Evolutionary conservation across 106 monocot species (phyloP), one percentile per base, ranked within the genome.

Genomic region (Chionographis japonica): DNA sequence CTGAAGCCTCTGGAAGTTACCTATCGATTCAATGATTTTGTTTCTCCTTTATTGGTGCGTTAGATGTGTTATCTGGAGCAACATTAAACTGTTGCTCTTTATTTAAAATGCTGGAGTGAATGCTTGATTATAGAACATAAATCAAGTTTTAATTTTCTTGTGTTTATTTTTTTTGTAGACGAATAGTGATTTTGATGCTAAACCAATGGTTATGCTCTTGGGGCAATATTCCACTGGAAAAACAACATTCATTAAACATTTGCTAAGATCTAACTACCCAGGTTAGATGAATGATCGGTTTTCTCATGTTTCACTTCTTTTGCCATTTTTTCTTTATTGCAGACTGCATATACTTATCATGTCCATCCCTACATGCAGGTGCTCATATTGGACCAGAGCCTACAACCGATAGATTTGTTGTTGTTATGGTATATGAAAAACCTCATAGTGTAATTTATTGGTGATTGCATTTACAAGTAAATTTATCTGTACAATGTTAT

Each of bases 361-460:
- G 35, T 40, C 20, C 4, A 37, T 52, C 15, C 38, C 17, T 60
- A 56, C 43, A 12, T 84, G 37, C 76, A 95, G 95, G 95, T 62
- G 91, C 95, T 75, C 95, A 95, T 79, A 91, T 95, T 72, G 95
- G 95, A 66, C 95, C 95, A 54, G 95, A 95, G 67, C 95, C 95
- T 77, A 95, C 95, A 71, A 95, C 95, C 10, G 95, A 95, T 63
- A 85, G 85, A 79, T 91, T 95, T 79, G 95, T 95, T 67, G 95
- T 95, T 75, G 86, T 95, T 37, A 91, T 87, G 78, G 95, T 95
- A 88, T 69, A 77, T 56, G 37, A 42, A 51, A 60, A 46, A 46
- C 5, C 9, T 46, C 5, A 46, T 46, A 46, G 9, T 46, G 46
- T 10, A 46, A 46, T 46, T 46, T 6, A 46, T 6, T 46, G 46